Evolutionary conservation across 371 early-diverging fungal genomes (phyloP).

Genomic region (Mucor indicus): DNA sequence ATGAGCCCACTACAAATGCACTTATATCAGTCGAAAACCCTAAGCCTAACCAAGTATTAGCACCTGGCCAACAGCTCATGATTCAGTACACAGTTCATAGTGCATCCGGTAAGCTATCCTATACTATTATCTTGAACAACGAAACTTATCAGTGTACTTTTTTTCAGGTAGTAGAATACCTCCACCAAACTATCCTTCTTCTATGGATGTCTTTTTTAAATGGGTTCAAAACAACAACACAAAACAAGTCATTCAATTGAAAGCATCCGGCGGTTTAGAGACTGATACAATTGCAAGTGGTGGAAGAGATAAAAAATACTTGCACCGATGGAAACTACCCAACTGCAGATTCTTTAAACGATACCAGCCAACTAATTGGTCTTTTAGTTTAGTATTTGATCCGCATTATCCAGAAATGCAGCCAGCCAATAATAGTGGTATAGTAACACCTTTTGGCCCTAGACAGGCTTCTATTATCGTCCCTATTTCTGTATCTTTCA

Average conservation of each 20-base stretch:
- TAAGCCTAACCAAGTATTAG: constrained; percentile 2
- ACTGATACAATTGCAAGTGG: constrained; percentile 7
- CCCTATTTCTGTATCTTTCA: constrained; percentile 4
- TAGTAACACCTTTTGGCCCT: constrained; percentile 2
- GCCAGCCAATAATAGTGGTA: not conserved
- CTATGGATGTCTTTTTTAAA: constrained; percentile 10
- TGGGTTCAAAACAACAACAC: constrained; percentile 6
- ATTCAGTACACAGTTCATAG: constrained; percentile 7
- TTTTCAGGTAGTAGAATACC: not conserved
- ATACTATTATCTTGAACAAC: too few species aligned
- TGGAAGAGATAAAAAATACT: not conserved
- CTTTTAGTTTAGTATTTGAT: constrained; percentile 12
- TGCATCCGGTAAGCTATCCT: not conserved
- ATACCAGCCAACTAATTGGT: constrained; percentile 14
- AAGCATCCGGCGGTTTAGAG: constrained; percentile 1
- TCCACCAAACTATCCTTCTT: constrained; percentile 10
- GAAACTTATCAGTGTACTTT: too few species aligned
- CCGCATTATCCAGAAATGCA: constrained; percentile 1
- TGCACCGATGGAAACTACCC: constrained; percentile 14
- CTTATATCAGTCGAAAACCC: constrained; percentile 3
- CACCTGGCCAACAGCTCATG: not conserved
- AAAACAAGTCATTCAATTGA: constrained; percentile 5
- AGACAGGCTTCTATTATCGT: constrained; percentile 1
- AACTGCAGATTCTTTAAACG: constrained; percentile 18
- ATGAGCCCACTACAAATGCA: not conserved